These are phyloP conservation scores for Rhizopus sp. DNA, from an alignment of 371 early-diverging fungal genomes.

Conservation along the genomic window DNA sequence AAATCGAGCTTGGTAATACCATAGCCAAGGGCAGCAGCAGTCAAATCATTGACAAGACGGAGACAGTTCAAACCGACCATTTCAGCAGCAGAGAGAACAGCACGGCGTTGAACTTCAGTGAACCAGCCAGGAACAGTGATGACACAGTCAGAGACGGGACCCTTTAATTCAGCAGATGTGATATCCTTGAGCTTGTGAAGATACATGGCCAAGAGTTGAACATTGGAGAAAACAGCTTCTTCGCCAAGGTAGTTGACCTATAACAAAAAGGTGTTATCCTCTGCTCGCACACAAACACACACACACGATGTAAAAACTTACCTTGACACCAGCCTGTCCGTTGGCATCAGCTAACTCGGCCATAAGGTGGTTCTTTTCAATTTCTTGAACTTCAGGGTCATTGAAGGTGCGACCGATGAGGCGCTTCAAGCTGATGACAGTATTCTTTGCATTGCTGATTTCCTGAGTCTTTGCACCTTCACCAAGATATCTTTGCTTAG, in stretches of 20 bases:
- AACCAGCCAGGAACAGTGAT: slow-evolving; percentile 96
- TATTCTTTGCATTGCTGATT: slow-evolving; percentile 95
- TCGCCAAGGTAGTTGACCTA: slow-evolving; percentile 82
- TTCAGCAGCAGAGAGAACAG: slow-evolving; percentile 86
- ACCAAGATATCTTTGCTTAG: slow-evolving; percentile 94
- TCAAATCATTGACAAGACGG: slow-evolving; percentile 91
- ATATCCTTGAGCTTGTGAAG: slow-evolving; percentile 90
- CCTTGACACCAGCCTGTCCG: slow-evolving; percentile 87
- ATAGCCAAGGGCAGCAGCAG: slow-evolving; percentile 94
- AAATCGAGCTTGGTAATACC: slow-evolving; percentile 97
- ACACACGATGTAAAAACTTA: slow-evolving; percentile 18
- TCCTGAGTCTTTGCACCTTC: slow-evolving; percentile 96
- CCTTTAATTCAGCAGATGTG: slow-evolving; percentile 80
- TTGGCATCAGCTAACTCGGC: slow-evolving; percentile 78
- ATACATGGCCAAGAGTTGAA: slow-evolving; percentile 94
- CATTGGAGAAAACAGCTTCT: slow-evolving; percentile 77
- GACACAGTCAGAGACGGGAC: slow-evolving; percentile 90
- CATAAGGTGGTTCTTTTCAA: slow-evolving; percentile 83
- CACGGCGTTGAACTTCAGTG: slow-evolving; percentile 92
- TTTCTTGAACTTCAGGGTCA: slow-evolving; percentile 86
- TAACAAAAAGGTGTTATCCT: background rate
- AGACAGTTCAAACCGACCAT: slow-evolving; percentile 94
- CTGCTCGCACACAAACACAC: background rate
- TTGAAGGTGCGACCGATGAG: slow-evolving; percentile 90
- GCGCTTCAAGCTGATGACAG: slow-evolving; percentile 94